Conservation (phyloP, 495 filamentous ascomycete species). For the Aspergillus incahuasiensis region DNA sequence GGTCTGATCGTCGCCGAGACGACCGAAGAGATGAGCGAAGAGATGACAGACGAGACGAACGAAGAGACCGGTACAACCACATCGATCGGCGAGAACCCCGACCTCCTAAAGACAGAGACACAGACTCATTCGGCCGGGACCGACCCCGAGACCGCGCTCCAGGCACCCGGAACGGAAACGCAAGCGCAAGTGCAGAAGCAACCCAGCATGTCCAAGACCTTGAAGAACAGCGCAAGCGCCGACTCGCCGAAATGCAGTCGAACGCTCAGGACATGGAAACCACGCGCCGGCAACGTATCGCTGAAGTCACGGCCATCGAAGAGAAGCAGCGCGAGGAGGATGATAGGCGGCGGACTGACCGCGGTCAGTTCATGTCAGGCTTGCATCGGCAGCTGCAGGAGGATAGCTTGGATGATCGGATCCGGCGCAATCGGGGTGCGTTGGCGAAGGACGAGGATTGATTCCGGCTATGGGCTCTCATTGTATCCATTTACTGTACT, state of each 20-base stretch:
- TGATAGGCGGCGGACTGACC: conserved; percentile 39
- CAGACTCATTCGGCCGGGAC: conserved; percentile 17
- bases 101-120: conserved; percentile 20
- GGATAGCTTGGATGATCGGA: conserved; percentile 41
- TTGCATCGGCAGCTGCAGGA: conserved; percentile 38
- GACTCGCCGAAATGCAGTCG: conserved; percentile 82
- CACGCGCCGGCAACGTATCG: conserved; percentile 66
- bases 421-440: conserved; percentile 37
- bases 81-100: conserved; percentile 17
- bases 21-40: conserved; percentile 14
- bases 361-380: conserved; percentile 37
- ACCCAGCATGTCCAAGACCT: conserved; percentile 21
- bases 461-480: not conserved
- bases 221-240: conserved; percentile 46
- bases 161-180: conserved; percentile 7
- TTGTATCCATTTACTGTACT: not conserved
- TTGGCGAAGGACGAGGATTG: conserved; percentile 31
- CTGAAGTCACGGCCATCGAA: conserved; percentile 62
- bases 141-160: conserved; percentile 18
- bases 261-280: conserved; percentile 75
- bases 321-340: conserved; percentile 60
- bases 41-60: conserved; percentile 5
- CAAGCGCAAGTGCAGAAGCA: not conserved
- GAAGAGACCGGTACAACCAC: conserved; percentile 13
- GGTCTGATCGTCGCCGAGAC: conserved; percentile 13